Evolutionary conservation across 306 rosid genomes (phyloP).

Genomic region (Malus sylvestris): DNA sequence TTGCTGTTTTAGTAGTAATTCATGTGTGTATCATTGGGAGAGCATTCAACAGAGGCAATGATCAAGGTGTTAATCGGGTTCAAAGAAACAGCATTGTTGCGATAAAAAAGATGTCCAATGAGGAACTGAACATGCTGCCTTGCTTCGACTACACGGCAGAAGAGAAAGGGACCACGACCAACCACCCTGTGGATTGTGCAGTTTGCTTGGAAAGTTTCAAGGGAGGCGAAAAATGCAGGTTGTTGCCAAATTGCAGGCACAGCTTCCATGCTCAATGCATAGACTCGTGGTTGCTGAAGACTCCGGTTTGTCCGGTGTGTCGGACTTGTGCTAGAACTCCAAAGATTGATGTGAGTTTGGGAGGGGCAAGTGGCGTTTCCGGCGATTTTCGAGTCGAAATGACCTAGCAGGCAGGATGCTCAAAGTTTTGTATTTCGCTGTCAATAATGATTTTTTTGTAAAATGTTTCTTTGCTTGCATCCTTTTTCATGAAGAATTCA

Average conservation of each 20-base stretch:
- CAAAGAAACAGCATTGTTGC: constrained; percentile 10
- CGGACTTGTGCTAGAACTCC: constrained; percentile 22
- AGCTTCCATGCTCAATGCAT: constrained; percentile 40
- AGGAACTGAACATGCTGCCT: constrained; percentile 40
- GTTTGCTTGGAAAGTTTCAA: constrained; percentile 42
- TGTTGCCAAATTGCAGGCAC: constrained; percentile 40
- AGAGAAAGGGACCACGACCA: neutral
- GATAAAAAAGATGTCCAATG: constrained; percentile 23
- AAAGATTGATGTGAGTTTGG: constrained; percentile 8
- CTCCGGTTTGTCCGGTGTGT: constrained; percentile 46
- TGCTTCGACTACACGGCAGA: constrained; percentile 29
- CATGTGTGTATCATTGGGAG: constrained; percentile 45
- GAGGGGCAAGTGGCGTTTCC: constrained; percentile 17
- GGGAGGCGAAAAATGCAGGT: constrained; percentile 42
- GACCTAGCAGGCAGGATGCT: neutral
- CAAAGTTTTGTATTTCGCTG: neutral
- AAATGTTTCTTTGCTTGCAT: neutral
- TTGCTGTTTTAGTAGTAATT: constrained; percentile 42
- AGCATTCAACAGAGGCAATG: constrained; percentile 13
- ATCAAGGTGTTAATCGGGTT: constrained; percentile 8
- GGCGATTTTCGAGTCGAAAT: constrained; percentile 1
- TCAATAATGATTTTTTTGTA: neutral
- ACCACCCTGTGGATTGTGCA: constrained; percentile 28
- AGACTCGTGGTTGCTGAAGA: constrained; percentile 37
- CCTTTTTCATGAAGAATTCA: too few relatives aligned